phyloP scores from a whole-genome alignment of 352 stramenopile species.

The Elongisporangium prolatum region DNA sequence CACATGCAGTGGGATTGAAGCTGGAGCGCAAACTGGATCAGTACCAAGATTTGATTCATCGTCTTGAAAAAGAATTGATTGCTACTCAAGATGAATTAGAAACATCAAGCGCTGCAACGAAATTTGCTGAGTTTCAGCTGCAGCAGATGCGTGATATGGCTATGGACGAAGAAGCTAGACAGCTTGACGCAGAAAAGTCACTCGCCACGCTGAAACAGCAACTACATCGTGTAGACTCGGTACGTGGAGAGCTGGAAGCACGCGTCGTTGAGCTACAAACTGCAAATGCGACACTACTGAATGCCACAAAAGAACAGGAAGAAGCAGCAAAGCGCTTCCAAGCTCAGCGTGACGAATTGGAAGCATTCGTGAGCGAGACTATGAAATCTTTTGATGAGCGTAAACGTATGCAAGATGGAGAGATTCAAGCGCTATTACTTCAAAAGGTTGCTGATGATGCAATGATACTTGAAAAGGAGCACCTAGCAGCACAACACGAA shows the following conservation, averaged over 20 bases:
- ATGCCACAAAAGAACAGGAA: constrained; percentile 11
- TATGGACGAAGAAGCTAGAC: constrained; percentile 40
- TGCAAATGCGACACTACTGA: constrained; percentile 20
- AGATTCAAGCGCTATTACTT: constrained; percentile 13
- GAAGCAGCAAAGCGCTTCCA: constrained; percentile 3
- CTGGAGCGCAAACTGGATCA: constrained; percentile 68
- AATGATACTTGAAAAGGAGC: constrained; percentile 17
- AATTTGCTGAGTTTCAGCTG: constrained; percentile 80
- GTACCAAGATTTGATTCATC: constrained; percentile 68
- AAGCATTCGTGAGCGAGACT: constrained; percentile 12
- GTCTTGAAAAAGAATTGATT: constrained; percentile 58
- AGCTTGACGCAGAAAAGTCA: constrained; percentile 18
- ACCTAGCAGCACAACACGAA: constrained; percentile 16
- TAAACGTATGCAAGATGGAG: constrained; percentile 14
- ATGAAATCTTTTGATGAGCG: constrained; percentile 10
- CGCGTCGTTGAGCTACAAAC: constrained; percentile 16
- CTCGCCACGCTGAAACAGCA: constrained; percentile 16
- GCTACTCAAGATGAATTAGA: constrained; percentile 73
- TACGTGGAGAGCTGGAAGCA: constrained; percentile 18
- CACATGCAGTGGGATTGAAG: constrained; percentile 46
- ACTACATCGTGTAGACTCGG: constrained; percentile 7
- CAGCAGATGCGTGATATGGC: constrained; percentile 59
- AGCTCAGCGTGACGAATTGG: constrained; percentile 17
- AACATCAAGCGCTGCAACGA: constrained; percentile 65
- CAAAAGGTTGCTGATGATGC: constrained; percentile 21